These are phyloP conservation scores for Cyberlindnera mississippiensis DNA, from an alignment of 805 yeast species.

Conservation along the genomic window DNA sequence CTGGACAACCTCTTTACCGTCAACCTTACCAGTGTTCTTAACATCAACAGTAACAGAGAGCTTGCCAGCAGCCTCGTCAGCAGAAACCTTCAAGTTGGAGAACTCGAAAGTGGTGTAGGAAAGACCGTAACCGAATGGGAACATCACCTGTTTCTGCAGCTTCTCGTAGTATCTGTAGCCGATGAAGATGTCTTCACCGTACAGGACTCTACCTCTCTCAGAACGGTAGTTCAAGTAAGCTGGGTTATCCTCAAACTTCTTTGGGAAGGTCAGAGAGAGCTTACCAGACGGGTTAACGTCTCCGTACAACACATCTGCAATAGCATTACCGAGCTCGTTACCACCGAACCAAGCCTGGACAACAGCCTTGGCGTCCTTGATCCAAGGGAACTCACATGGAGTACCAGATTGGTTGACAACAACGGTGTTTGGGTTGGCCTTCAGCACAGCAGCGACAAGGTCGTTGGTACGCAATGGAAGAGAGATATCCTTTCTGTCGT, in stretches of 20 bases:
- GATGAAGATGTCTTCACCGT: slow-evolving; percentile 64
- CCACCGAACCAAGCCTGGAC: slow-evolving; percentile 61
- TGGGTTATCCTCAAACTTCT: slow-evolving; percentile 49
- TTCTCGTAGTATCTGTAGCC: slow-evolving; percentile 63
- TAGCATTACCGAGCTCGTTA: slow-evolving; percentile 52
- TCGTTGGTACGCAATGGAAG: slow-evolving; percentile 48
- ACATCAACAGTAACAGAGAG: slow-evolving; percentile 36
- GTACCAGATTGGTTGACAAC: slow-evolving; percentile 60
- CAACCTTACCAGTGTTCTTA: slow-evolving; percentile 43
- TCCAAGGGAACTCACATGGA: slow-evolving; percentile 59
- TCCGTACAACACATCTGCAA: slow-evolving; percentile 59
- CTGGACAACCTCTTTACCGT: slow-evolving; percentile 56
- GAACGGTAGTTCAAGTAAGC: slow-evolving; percentile 49
- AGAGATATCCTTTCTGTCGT: slow-evolving; percentile 48
- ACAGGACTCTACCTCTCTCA: slow-evolving; percentile 49
- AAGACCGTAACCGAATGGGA: slow-evolving; percentile 61
- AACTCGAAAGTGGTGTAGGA: slow-evolving; percentile 52
- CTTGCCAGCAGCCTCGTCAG: slow-evolving; percentile 26
- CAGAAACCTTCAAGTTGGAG: slow-evolving; percentile 33
- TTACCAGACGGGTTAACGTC: slow-evolving; percentile 60
- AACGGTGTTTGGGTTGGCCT: slow-evolving; percentile 48
- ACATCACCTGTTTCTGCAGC: slow-evolving; percentile 42
- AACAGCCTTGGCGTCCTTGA: slow-evolving; percentile 37
- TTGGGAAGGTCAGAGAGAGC: slow-evolving; percentile 53
- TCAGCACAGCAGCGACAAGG: slow-evolving; percentile 42